Evolutionary conservation across 495 filamentous ascomycete genomes (phyloP).

Genomic region (Melanomma pulvis-pyrius): DNA sequence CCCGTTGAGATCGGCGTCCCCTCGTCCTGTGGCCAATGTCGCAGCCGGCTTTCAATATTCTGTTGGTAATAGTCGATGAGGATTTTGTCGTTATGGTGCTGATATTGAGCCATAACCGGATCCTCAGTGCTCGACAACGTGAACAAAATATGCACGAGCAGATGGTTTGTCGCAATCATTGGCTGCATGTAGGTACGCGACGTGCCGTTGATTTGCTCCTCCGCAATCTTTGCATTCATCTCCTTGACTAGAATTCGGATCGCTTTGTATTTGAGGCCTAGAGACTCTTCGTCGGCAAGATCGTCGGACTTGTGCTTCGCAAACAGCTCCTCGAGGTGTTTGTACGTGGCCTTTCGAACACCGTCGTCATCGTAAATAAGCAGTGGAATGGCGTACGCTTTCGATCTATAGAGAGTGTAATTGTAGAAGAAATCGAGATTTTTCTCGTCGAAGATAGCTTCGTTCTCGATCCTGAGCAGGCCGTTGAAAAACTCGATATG

Average conservation of each 20-base stretch:
- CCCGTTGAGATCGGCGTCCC: conserved; percentile 25
- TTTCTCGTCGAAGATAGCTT: conserved; percentile 9
- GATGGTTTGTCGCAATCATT: conserved; percentile 14
- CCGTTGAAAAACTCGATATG: conserved; percentile 28
- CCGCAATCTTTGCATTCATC: conserved; percentile 3
- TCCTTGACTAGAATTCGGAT: conserved; percentile 14
- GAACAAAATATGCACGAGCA: conserved; percentile 10
- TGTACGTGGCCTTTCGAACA: conserved; percentile 14
- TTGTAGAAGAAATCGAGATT: conserved; percentile 27
- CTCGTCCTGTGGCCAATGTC: conserved; percentile 22
- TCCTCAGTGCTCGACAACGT: conserved; percentile 9
- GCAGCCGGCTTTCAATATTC: conserved; percentile 1
- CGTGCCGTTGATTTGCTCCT: conserved; percentile 19
- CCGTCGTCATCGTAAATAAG: conserved; percentile 35
- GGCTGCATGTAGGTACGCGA: conserved; percentile 29
- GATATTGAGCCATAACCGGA: conserved; percentile 11
- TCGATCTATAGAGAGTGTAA: conserved; percentile 5
- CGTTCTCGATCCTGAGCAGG: conserved; percentile 18
- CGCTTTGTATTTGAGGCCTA: conserved; percentile 10
- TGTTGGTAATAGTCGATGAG: conserved; percentile 8
- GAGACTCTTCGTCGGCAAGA: background rate
- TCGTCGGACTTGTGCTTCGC: conserved; percentile 4
- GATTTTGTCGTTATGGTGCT: conserved; percentile 4
- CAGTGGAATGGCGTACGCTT: conserved; percentile 13
- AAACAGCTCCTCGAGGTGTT: conserved; percentile 22